These are phyloP conservation scores for Cryphonectria radicalis DNA, from an alignment of 2,329 filamentous ascomycete species.

Conservation along the genomic window DNA sequence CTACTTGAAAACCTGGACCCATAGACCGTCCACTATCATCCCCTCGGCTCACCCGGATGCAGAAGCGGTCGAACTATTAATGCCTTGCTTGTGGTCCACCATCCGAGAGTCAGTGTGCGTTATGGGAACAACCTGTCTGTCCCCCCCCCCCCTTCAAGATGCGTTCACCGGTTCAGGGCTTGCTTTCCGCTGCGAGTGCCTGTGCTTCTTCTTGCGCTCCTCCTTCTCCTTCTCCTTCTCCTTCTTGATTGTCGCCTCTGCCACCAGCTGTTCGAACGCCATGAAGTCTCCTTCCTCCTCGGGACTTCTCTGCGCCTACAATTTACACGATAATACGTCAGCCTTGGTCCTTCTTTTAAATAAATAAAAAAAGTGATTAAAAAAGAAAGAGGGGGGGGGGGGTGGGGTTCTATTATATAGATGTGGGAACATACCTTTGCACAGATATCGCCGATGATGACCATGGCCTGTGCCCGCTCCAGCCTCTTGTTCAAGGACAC, in stretches of 20 bases:
- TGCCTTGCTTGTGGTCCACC: no score
- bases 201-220: conserved; percentile 46
- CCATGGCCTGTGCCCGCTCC: conserved; percentile 86
- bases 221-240: conserved; percentile 68
- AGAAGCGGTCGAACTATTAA: background rate
- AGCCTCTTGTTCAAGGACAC: conserved; percentile 83
- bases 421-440: conserved; percentile 66
- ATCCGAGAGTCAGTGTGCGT: background rate
- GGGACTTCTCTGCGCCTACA: conserved; percentile 80
- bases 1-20: conserved; percentile 13
- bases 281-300: conserved; percentile 99
- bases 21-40: background rate
- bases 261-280: conserved; percentile 97
- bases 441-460: conserved; percentile 89
- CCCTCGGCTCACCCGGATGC: background rate
- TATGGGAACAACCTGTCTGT: background rate
- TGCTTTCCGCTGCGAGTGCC: conserved; percentile 17
- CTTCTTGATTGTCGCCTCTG: conserved; percentile 94
- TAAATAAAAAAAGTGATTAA: no score
- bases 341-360: background rate
- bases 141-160: background rate
- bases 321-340: conserved; percentile 28
- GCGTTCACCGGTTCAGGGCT: conserved; percentile 18
- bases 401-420: background rate
- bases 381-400: background rate